phyloP scores from a whole-genome alignment of 768 basidiomycete species.

The Panaeolus cyanescens region DNA sequence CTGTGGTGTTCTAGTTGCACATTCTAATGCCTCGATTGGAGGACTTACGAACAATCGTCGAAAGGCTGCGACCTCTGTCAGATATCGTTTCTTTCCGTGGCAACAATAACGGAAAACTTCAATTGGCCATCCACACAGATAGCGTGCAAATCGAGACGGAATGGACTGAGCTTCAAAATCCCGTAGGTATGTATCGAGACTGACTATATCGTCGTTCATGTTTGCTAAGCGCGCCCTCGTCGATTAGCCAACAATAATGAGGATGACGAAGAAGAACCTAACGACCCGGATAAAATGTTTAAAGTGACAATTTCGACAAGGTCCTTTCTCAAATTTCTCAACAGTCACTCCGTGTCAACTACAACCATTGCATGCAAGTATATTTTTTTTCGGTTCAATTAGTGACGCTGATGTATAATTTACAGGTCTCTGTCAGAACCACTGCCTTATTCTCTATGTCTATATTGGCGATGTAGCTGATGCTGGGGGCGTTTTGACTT shows the following conservation, averaged over 20 bases:
- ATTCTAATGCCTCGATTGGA: constrained; percentile 75
- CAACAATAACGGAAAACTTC: constrained; percentile 58
- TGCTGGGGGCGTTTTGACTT: constrained; percentile 84
- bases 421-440: constrained; percentile 77
- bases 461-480: constrained; percentile 83
- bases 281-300: constrained; percentile 60
- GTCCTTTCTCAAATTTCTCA: constrained; percentile 82
- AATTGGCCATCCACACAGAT: constrained; percentile 64
- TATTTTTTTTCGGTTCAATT: neutral
- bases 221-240: neutral
- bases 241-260: constrained; percentile 16
- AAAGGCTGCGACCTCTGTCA: constrained; percentile 71
- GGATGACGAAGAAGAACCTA: constrained; percentile 37
- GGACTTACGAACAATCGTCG: constrained; percentile 78
- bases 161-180: constrained; percentile 75
- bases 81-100: constrained; percentile 70
- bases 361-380: constrained; percentile 83
- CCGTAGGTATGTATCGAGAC: constrained; percentile 40
- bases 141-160: constrained; percentile 77
- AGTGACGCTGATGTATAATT: neutral
- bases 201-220: neutral
- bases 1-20: constrained; percentile 53
- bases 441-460: constrained; percentile 87
- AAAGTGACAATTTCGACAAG: constrained; percentile 70
- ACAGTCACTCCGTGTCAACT: constrained; percentile 76